Conservation (phyloP, 176 grass and related monocot genomes). For the Triticum dicoccoides region DNA sequence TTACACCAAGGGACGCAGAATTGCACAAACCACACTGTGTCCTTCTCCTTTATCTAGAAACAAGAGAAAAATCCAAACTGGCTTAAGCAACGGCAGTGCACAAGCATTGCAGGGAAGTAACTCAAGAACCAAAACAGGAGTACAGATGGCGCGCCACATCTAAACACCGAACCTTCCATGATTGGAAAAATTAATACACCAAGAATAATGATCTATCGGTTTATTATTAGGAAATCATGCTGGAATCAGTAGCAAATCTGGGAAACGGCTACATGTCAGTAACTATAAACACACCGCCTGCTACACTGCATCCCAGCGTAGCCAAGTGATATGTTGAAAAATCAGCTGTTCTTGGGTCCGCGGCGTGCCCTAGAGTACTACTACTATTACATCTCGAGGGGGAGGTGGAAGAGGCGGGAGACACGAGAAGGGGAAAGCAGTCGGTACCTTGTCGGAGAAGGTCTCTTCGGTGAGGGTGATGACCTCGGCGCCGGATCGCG, state of each 20-base stretch:
- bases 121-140: background rate
- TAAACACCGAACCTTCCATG: background rate
- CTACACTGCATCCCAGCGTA: background rate
- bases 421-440: background rate
- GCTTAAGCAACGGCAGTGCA: background rate
- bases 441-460: constrained; percentile 78
- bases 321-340: background rate
- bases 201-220: background rate
- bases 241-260: background rate
- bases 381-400: background rate
- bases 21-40: constrained; percentile 81
- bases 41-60: constrained; percentile 86
- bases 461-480: constrained; percentile 88
- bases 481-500: constrained; percentile 53
- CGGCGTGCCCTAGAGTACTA: background rate
- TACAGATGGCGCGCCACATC: background rate
- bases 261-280: background rate
- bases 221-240: background rate
- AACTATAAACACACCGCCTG: background rate
- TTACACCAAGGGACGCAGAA: constrained; percentile 98
- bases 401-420: background rate
- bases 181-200: background rate
- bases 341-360: background rate
- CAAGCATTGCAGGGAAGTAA: background rate
- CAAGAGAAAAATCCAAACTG: constrained; percentile 9